A percentile compares a stretch with the other conserved stretches of the same genome.
phyloP scores from a whole-genome alignment of 202 grass and related monocot genomes.

The Carex arenaria region DNA sequence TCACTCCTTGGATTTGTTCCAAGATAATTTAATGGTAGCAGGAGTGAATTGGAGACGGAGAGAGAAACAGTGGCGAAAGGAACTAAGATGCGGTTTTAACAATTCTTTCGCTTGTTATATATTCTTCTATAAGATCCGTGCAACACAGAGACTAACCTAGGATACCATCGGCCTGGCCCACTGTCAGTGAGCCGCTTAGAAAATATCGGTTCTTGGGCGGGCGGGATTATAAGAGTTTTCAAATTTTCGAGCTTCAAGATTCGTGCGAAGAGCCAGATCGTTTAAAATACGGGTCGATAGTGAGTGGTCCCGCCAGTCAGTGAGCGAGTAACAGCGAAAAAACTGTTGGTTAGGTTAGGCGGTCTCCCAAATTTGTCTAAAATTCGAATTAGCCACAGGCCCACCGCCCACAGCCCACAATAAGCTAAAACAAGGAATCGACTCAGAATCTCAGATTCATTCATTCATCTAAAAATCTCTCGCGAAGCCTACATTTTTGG shows the following conservation, averaged over 20 bases:
- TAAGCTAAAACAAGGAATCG: background rate
- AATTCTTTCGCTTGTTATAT: background rate
- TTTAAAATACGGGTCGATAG: background rate
- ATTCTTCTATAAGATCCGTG: background rate
- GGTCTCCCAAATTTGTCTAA: background rate
- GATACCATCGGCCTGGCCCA: background rate
- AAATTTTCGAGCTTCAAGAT: slow-evolving; percentile 5
- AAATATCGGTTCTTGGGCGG: background rate
- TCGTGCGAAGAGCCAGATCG: background rate
- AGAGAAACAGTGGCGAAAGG: background rate
- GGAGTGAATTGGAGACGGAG: slow-evolving; percentile 4
- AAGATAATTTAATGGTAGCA: background rate
- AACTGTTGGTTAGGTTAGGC: background rate
- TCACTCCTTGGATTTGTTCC: background rate
- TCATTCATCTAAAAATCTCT: background rate
- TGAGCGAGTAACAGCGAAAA: background rate
- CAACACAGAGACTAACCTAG: background rate
- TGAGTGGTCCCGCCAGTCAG: background rate
- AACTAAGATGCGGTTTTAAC: background rate
- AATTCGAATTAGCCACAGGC: background rate
- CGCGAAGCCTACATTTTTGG: too few species aligned
- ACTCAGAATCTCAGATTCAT: background rate
- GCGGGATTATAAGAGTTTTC: background rate
- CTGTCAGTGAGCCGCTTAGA: background rate
- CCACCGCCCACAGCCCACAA: background rate